phyloP scores from a whole-genome alignment of 225 moss, liverwort and hornwort genomes.

The Marchantia polymorpha region DNA sequence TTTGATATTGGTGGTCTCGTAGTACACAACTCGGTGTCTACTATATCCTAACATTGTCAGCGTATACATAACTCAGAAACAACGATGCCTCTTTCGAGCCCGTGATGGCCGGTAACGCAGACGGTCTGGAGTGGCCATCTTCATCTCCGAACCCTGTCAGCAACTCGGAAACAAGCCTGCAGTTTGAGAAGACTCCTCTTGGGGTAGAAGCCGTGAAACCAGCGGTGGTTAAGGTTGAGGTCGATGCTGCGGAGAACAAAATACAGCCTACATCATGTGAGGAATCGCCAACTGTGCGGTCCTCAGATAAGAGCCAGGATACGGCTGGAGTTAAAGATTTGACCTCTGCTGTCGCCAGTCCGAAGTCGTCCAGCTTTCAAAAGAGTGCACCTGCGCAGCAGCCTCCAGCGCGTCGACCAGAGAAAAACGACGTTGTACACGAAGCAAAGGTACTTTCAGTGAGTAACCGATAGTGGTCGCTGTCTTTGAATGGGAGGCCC shows the following conservation, averaged over 20 bases:
- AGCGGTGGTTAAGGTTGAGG: conserved; percentile 26
- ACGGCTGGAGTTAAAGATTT: conserved; percentile 19
- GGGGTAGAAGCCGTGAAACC: neutral
- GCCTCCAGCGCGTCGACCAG: conserved; percentile 1
- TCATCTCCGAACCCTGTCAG: conserved; percentile 20
- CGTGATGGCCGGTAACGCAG: conserved; percentile 32
- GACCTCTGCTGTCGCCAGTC: conserved; percentile 20
- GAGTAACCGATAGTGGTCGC: no score
- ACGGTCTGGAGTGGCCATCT: conserved; percentile 44
- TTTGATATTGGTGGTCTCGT: neutral
- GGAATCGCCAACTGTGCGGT: neutral
- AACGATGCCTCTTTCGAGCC: conserved; percentile 44
- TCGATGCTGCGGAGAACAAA: conserved; percentile 20
- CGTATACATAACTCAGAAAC: conserved; percentile 32
- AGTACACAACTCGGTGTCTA: neutral
- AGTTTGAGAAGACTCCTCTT: conserved; percentile 27
- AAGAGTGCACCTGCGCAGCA: conserved; percentile 19
- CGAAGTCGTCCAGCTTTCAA: conserved; percentile 20
- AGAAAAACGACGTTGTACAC: neutral
- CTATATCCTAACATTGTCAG: neutral
- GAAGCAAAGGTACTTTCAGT: conserved; percentile 30
- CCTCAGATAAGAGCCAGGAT: conserved; percentile 7
- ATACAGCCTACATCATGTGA: conserved; percentile 14
- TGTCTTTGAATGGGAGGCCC: no score
- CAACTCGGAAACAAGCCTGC: conserved; percentile 15